Base-by-base conservation (phyloP, 805 yeast species). In the Lachancea fermentati region DNA sequence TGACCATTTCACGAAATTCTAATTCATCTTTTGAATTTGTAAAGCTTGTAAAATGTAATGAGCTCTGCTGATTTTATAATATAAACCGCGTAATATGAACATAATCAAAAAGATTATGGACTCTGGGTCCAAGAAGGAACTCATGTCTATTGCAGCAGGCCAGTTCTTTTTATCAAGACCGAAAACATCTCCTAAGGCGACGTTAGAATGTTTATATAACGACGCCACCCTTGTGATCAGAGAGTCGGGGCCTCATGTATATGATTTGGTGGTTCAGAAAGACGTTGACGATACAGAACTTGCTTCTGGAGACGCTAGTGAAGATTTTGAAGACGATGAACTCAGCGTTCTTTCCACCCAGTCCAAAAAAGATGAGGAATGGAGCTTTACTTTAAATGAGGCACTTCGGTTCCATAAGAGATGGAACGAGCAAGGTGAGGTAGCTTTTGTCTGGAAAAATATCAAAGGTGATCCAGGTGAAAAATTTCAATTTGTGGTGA, bases 401-500 rank as follows among this genome's bases (percentile, higher is more conserved):
- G 73, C 73, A 3, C 65, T 91, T 41, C 65, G 71, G 30, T 67
- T 89, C 36, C 70, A 76, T 43, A 69, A 74, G 42, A 68, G 68
- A 42, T 68, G 73, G 42, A 72, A 73, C 39, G 61, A 67, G 30
- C 75, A 76, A 28, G 84, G 81, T 1, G 65, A 72, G 3, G 64
- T 69, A 30, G 77, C 80, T 2, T 72, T 91, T 19, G 68, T 81
- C 0, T 91, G 97, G 97, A 70, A 66, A 11, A 96, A 93, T 58
- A 57, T 78, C 28, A 79, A 78, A 32, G 96, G 96, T n/a, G 96
- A 89, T 52, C 69, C 72, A 4, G 96, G 87, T 17, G 97, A 89
- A 54, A 65, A 70, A 47, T 87, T 82, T 60, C 95, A 88, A 61
- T 89, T 85, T 62, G 71, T 83, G 16, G 76, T 86, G 36, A 85